Evolutionary conservation across 108 stramenopile species (phyloP), one percentile per base, ranked within the genome.

Genomic region (Halocafeteria seosinensis): DNA sequence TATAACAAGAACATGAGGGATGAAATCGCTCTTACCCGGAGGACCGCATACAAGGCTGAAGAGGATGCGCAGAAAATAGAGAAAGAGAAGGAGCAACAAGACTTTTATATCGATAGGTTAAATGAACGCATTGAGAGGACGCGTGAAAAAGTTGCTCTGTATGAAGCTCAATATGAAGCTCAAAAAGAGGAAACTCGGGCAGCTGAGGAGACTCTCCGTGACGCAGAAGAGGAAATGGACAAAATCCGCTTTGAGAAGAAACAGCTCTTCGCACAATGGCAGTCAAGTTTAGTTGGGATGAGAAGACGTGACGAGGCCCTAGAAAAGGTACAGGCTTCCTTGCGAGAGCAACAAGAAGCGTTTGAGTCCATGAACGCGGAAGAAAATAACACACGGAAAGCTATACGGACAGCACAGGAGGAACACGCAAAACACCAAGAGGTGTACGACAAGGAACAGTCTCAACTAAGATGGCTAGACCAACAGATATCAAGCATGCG

Each of bases 181-280:
- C 81, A 83, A 57, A 67, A 71, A 53, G 62, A 71, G 12, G 82
- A 84, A 36, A 82, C 79, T 35, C 63, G 38, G n/a, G 80, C 79
- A 50, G 84, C 85, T 1, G 71, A 81, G 21, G 67, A 61, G 13
- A 82, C 87, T 72, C 72, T 88, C 26, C 65, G 71, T 11, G 88
- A 87, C 31, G 86, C 85, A 23, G 73, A 60, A 29, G 38, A 55
- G 37, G 86, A 85, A 42, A 75, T 87, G 74, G 81, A 85, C 11
- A 62, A 77, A 27, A 79, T 87, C 38, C 66, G 74, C 1, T 71
- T 75, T 34, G 88, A 88, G 72, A 85, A 87, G 70, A 80, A 79
- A 50, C 84, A 80, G 42, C 76, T 88, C 34, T 71, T 86, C 33
- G 82, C 80, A 55, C 82, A 88, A 67, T 88, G 88, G 88, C 81